Base-by-base conservation (phyloP, 2,329 filamentous ascomycete genomes). In the Aspergillus pseudotamarii region DNA sequence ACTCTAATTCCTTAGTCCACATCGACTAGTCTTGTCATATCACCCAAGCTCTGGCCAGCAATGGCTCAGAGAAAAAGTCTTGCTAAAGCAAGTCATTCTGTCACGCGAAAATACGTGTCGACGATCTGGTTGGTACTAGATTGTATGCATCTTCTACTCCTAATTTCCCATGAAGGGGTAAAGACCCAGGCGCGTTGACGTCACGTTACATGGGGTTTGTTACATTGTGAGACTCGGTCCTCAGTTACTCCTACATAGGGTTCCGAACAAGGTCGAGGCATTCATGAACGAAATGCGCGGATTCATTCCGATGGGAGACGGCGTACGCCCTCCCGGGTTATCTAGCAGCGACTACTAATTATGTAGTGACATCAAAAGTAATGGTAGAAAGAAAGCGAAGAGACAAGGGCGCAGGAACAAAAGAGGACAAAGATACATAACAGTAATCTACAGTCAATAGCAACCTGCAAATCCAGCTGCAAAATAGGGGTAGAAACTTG, bases 371-470 rank as follows among this genome's bases (percentile, higher is more conserved):
- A 45, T 45, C n/a, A 23, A 23, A 21, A 45, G n/a, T 21, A 41
- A 41, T 41, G 6, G 16, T 19, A 12, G 36, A 11, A 4, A 58
- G 34, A 16, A 28, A 41, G 32, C n/a, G 36, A 57, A 28, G 16
- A 9, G 38, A 34, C 11, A 21, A 23, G 43, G 6, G 16, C 36
- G 16, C 36, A 41, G 36, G 36, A 19, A 41, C 30, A 21, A 60
- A 26, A n/a, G 58, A 50, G 21, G 45, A 41, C 36, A 50, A 16
- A 50, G n/a, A 57, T n/a, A 45, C n/a, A 61, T 26, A 16, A 56
- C 62, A 34, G 53, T 58, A 54, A 46, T 58, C 48, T 58, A 53
- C 45, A 58, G 32, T 50, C 16, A 23, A 51, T 16, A n/a, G 28
- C 48, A 34, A 34, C 28, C 48, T n/a, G 48, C 28, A 51, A 51